A percentile compares a stretch with the other conserved stretches of the same genome.
Evolutionary conservation across 108 stramenopile species (phyloP).

Genomic region (Nitzschia sp.): DNA sequence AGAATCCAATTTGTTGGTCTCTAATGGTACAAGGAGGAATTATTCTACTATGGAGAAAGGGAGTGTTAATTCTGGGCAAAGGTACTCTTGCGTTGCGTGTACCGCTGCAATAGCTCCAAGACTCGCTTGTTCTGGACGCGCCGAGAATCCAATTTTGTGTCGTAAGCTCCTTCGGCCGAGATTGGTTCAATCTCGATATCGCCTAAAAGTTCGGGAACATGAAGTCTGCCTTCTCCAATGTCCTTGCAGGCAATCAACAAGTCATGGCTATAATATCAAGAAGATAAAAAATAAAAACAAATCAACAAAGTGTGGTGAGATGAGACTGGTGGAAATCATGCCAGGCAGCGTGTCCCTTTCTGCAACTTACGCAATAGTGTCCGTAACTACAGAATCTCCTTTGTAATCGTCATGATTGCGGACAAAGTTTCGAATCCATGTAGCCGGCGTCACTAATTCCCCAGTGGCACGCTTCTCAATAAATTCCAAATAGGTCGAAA

Average conservation of each 20-base stretch:
- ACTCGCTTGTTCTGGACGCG: conserved; percentile 65
- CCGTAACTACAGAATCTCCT: conserved; percentile 89
- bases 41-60: no score
- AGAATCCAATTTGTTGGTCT: no score
- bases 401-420: conserved; percentile 92
- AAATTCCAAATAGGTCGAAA: conserved; percentile 83
- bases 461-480: conserved; percentile 89
- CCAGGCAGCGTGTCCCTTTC: background rate
- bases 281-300: conserved; percentile 6
- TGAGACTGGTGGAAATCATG: background rate
- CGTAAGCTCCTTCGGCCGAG: conserved; percentile 76
- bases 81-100: conserved; percentile 43
- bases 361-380: conserved; percentile 79
- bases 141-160: conserved; percentile 72
- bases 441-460: conserved; percentile 91
- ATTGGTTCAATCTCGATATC: conserved; percentile 74
- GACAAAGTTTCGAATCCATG: conserved; percentile 95
- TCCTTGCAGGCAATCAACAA: conserved; percentile 85
- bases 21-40: no score
- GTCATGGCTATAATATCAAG: conserved; percentile 50
- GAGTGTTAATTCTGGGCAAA: conserved; percentile 14
- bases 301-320: background rate
- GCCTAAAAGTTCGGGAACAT: conserved; percentile 77
- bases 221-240: conserved; percentile 83
- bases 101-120: conserved; percentile 62